Conservation (phyloP, 441 rosid genomes). For the Raphanus hybrid region DNA sequence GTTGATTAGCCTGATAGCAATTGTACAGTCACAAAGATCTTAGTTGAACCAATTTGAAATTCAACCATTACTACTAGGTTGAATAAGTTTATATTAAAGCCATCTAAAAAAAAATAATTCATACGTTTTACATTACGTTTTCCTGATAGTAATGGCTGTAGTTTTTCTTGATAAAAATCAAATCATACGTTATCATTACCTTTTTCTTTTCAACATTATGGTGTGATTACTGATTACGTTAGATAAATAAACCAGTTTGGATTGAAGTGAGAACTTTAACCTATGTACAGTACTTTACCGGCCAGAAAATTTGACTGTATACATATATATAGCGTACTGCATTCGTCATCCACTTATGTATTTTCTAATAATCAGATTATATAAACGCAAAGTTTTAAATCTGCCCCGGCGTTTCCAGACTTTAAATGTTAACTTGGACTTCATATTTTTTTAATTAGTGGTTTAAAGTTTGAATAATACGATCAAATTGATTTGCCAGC, state of each 20-base stretch:
- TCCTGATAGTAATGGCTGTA: neutral
- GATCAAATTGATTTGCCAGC: constrained; percentile 18
- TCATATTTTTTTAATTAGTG: neutral
- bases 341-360: neutral
- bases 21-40: neutral
- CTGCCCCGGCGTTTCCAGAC: constrained; percentile 40
- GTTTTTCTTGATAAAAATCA: neutral
- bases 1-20: neutral
- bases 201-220: no score
- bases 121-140: neutral
- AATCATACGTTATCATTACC: neutral
- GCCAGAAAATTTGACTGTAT: neutral
- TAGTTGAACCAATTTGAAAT: no score
- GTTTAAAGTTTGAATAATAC: constrained; percentile 1
- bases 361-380: neutral
- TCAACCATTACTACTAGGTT: no score
- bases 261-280: no score
- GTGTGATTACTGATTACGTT: no score
- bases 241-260: no score
- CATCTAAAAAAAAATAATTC: neutral
- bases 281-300: no score
- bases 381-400: constrained; percentile 9
- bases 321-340: neutral
- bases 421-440: constrained; percentile 30
- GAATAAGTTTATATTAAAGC: no score